Evolutionary conservation across 345 rosid genomes (phyloP), one percentile per base, ranked within the genome.

Genomic region (Populus euphratica): DNA sequence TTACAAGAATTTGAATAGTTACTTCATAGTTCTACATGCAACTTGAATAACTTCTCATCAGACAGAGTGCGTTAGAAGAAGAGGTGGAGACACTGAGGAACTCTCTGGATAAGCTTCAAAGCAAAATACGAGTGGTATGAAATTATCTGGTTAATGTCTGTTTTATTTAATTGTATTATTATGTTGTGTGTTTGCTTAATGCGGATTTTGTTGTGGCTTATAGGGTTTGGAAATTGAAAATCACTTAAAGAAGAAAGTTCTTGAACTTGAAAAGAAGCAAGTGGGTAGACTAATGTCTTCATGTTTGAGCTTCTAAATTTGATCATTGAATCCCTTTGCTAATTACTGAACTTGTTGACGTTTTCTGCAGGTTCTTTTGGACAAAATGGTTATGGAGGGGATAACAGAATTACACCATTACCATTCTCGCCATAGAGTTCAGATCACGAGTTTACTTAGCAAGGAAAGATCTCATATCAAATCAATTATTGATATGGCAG

Each of bases 181-280:
- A 43, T 49, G 11, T 62, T 73, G 5, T 35, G 6, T 59, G 21
- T 27, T 72, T 67, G 20, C 70, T 6, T 21, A 76, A 59, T 16
- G 5, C 62, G 2, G n/a, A 35, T 72, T 12, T 72, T 54, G 25
- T 81, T 86, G 68, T 87, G 81, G 36, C 77, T 66, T 75, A 56
- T 71, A 96, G 98, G 98, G 97, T 63, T 62, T 96, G 90, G 97
- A 94, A 83, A 96, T 96, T 61, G 99, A 96, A 87, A 96, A 87
- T 43, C 99, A 96, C 82, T 85, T 96, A 76, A 94, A 91, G 90
- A 92, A 86, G 89, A 89, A 76, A 83, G 88, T 94, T 68, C 85
- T 78, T 72, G 94, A 89, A 50, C 82, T 91, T 85, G 93, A 91
- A 87, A 91, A 90, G 90, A 91, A 91, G 82, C 92, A 81, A 78